Evolutionary conservation across 495 filamentous ascomycete species (phyloP), one percentile per base, ranked within the genome.

Genomic region (Daldinia concentrica): DNA sequence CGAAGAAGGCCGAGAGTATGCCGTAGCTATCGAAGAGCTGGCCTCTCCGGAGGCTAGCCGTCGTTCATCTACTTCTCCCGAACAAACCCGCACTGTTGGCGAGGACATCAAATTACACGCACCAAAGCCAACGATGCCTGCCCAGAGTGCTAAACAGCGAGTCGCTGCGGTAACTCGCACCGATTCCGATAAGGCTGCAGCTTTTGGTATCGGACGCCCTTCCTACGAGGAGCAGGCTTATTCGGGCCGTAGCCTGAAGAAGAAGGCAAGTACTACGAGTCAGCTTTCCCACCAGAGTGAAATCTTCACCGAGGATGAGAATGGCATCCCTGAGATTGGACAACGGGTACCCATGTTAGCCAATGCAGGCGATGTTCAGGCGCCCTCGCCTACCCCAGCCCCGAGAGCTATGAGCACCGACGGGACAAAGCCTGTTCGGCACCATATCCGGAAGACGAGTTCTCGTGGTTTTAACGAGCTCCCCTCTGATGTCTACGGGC

Each of bases 291-390:
- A 76, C 45, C 74, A 79, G 59, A 78, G 78, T 34, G 83, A 86
- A 62, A 74, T 79, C 32, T 80, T 75, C n/a, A 71, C 82, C 59
- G 88, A 89, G 12, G 90, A 92, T 19, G 92, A 94, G 69, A 88
- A 91, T 67, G 95, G 95, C 12, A 97, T 97, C 68, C 95, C 94
- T 11, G 91, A 95, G 75, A 95, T 97, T 68, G 94, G 94, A 39
- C 85, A 89, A 75, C 87, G 93, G 73, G 94, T 98, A 22, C 96
- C 95, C 36, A 97, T 99, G 93, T 91, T 95, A 75, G 90, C 90
- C 37, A 89, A 96, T 81, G 94, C 94, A 41, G 95, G 95, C 48
- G 95, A 98, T 79, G 96, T 99, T 9, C 95, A 99, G 81, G 95
- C 95, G 12, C 95, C 95, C 0, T 94, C 96, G 0, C 93, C 94